Evolutionary conservation across 78 protist species (phyloP), one percentile per base, ranked within the genome.

Genomic region (Dictyostelium citrinum): DNA sequence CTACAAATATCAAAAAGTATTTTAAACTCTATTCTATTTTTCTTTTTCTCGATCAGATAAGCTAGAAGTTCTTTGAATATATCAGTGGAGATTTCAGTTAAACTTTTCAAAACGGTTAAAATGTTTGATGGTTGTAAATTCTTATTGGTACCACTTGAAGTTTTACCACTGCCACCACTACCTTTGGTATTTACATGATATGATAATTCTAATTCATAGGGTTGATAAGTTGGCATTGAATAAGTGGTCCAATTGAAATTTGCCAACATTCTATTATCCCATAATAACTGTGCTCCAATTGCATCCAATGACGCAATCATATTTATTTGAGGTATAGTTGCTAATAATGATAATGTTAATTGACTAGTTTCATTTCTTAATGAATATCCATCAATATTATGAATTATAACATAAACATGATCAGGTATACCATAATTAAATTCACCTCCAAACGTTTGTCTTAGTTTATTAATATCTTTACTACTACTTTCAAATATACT

Each of bases 361-460:
- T 75, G 81, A 35, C 61, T 41, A 20, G 33, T n/a, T 11, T 35
- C 29, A 43, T 35, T 41, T n/a, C 58, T 75, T 22, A 75, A 75
- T 41, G 81, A 35, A 22, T 22, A n/a, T n/a, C 81, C 81, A 75
- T 75, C 81, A n/a, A 75, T 75, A 75, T 75, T 75, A 41, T 41
- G 41, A n/a, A 75, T n/a, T 24, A 75, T 14, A n/a, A 75, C 24
- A 43, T 41, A 75, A n/a, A 75, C 10, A 41, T 75, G 49, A 1
- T 70, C n/a, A 29, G 77, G 77, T 31, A 70, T 16, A 11, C 72
- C 72, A 16, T 33, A 31, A 12, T 31, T 2, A 70, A 33, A 70
- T 16, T 2, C 33, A 27, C 77, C 77, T 11, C 77, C 77, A 33
- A 33, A 70, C 17, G 37, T 29, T 16, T 33, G 35, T 70, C 35